phyloP scores from a whole-genome alignment of 2,329 filamentous ascomycete species.

The Beauveria sp. region DNA sequence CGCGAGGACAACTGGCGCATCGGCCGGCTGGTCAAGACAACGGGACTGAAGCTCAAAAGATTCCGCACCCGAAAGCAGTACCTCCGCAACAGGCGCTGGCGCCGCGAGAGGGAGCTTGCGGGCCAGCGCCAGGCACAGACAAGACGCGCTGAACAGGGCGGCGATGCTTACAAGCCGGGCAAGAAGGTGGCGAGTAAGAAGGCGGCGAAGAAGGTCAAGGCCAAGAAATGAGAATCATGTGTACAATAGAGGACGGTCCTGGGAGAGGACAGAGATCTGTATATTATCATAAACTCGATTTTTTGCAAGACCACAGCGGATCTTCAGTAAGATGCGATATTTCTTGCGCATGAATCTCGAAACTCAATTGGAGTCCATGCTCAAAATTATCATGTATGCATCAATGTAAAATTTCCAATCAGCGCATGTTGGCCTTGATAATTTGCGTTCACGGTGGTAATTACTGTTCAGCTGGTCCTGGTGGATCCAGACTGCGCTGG shows the following conservation, averaged over 20 bases:
- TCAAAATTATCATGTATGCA: too few relatives aligned
- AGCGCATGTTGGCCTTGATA: not conserved
- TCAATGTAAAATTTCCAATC: too few relatives aligned
- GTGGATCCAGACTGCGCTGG: not conserved
- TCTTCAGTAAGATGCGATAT: not conserved
- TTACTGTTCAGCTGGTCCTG: not conserved
- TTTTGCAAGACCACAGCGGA: not conserved
- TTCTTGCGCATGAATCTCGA: not conserved
- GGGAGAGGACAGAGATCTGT: not conserved
- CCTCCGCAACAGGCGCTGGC: slow-evolving; percentile 37
- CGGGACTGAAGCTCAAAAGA: slow-evolving; percentile 41
- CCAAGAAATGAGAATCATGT: slow-evolving; percentile 18
- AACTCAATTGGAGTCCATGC: not conserved
- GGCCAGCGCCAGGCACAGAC: slow-evolving; percentile 32
- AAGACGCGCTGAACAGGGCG: slow-evolving; percentile 26
- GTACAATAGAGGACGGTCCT: not conserved
- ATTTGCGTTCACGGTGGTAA: not conserved
- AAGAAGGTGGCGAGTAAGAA: slow-evolving; percentile 29
- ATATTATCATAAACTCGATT: slow-evolving; percentile 1
- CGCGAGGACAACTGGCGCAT: slow-evolving; percentile 54
- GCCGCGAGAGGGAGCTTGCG: slow-evolving; percentile 33
- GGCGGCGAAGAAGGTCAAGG: slow-evolving; percentile 27
- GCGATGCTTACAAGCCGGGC: slow-evolving; percentile 18
- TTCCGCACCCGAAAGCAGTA: slow-evolving; percentile 43
- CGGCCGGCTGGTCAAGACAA: slow-evolving; percentile 45